A percentile compares a stretch with the other conserved stretches of the same genome.
Evolutionary conservation across 2,329 filamentous ascomycete genomes (phyloP).

Genomic region (Didymellaceae sp.): DNA sequence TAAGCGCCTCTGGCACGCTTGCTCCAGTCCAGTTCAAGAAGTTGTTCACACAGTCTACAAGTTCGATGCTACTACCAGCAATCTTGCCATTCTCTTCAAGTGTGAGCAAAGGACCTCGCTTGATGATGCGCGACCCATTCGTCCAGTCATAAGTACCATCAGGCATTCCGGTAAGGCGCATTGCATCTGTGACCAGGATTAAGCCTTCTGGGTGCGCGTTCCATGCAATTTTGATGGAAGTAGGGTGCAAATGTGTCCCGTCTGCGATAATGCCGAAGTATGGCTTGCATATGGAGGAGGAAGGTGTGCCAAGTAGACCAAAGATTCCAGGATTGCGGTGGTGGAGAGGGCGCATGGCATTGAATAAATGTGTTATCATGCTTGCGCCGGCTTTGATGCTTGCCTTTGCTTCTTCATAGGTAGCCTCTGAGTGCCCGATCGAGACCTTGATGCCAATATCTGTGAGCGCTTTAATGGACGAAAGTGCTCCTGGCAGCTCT

Average conservation of each 20-base stretch:
- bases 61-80: constrained; percentile 66
- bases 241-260: constrained; percentile 87
- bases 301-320: constrained; percentile 71
- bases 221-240: constrained; percentile 87
- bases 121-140: constrained; percentile 71
- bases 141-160: constrained; percentile 88
- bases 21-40: constrained; percentile 77
- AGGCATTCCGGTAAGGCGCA: constrained; percentile 82
- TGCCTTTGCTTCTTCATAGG: constrained; percentile 78
- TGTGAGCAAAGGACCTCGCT: constrained; percentile 74
- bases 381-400: constrained; percentile 77
- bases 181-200: constrained; percentile 90
- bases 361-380: constrained; percentile 95
- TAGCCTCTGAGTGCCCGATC: constrained; percentile 86
- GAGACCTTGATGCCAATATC: constrained; percentile 74
- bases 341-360: constrained; percentile 88
- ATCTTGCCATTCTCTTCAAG: constrained; percentile 74
- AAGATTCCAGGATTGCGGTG: constrained; percentile 92
- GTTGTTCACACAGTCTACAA: constrained; percentile 85
- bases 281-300: constrained; percentile 58
- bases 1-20: constrained; percentile 70
- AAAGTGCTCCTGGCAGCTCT: constrained; percentile 74
- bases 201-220: constrained; percentile 84
- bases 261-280: constrained; percentile 92
- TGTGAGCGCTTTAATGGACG: constrained; percentile 70